Evolutionary conservation across 2,329 filamentous ascomycete genomes (phyloP).

Genomic region (Mycocentrospora acerina): DNA sequence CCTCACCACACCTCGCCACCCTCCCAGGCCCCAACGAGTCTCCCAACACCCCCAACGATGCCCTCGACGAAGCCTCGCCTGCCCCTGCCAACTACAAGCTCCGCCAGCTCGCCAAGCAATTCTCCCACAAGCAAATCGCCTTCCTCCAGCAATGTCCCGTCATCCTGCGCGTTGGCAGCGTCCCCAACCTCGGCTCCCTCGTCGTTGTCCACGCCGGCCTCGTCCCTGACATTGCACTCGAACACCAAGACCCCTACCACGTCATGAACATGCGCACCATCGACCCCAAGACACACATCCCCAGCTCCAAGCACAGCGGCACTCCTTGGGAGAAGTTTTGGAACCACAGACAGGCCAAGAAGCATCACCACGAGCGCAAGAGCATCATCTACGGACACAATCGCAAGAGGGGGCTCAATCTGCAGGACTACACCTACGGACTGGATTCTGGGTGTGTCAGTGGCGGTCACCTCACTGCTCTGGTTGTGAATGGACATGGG

Average conservation of each 20-base stretch:
- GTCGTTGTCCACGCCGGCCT: slow-evolving; percentile 84
- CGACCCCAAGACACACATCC: slow-evolving; percentile 61
- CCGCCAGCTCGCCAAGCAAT: slow-evolving; percentile 58
- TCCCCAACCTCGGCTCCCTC: slow-evolving; percentile 63
- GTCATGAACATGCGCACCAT: slow-evolving; percentile 93
- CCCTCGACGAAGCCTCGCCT: slow-evolving; percentile 32
- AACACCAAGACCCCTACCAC: slow-evolving; percentile 72
- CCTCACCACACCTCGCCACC: slow-evolving; percentile 18
- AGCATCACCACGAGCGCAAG: slow-evolving; percentile 46
- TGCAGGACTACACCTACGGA: slow-evolving; percentile 74
- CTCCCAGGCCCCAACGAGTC: slow-evolving; percentile 35
- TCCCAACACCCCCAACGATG: slow-evolving; percentile 21
- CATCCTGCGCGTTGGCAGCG: slow-evolving; percentile 70
- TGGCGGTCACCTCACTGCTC: slow-evolving; percentile 72
- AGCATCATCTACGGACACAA: slow-evolving; percentile 75
- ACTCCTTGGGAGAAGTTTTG: slow-evolving; percentile 68
- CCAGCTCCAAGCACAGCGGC: slow-evolving; percentile 54
- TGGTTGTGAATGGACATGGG: slow-evolving; percentile 66
- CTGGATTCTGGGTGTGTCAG: slow-evolving; percentile 81
- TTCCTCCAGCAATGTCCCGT: slow-evolving; percentile 75
- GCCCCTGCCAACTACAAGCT: slow-evolving; percentile 43
- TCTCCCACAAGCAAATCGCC: slow-evolving; percentile 60
- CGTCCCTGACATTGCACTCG: slow-evolving; percentile 70
- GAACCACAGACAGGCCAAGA: slow-evolving; percentile 45
- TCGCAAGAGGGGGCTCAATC: slow-evolving; percentile 67